These are phyloP conservation scores for Omphalotus olearius DNA, from an alignment of 1,284 basidiomycete species.

Conservation along the genomic window DNA sequence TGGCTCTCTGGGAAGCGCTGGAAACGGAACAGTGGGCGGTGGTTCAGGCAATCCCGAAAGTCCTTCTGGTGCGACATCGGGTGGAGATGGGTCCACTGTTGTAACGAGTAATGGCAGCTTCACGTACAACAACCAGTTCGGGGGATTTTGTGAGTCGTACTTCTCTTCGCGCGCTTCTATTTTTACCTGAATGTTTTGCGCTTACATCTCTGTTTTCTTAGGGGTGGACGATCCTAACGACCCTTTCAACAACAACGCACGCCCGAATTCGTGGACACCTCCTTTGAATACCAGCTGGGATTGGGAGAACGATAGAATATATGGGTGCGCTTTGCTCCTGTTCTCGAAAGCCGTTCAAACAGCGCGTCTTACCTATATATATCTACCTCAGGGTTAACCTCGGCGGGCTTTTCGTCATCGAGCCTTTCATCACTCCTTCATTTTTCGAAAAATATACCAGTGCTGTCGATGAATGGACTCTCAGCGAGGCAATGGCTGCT, in stretches of 20 bases:
- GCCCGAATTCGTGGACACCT: conserved; percentile 61
- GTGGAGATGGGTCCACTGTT: conserved; percentile 45
- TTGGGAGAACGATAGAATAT: conserved; percentile 43
- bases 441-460: conserved; percentile 70
- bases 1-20: conserved; percentile 8
- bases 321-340: conserved; percentile 26
- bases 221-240: conserved; percentile 50
- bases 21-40: conserved; percentile 17
- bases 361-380: background rate
- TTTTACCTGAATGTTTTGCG: background rate
- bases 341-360: background rate
- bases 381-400: conserved; percentile 52
- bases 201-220: conserved; percentile 10
- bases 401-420: conserved; percentile 68
- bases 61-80: conserved; percentile 23
- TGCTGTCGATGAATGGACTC: conserved; percentile 74
- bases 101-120: conserved; percentile 48
- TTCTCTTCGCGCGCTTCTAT: background rate
- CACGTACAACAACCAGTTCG: conserved; percentile 50
- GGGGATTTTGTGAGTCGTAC: conserved; percentile 42
- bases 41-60: conserved; percentile 13
- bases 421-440: conserved; percentile 80
- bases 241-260: conserved; percentile 64
- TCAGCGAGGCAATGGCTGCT: conserved; percentile 62
- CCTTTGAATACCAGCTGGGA: conserved; percentile 61